Conservation (phyloP, 257 asterid species). For the Rubia yunnanensis region DNA sequence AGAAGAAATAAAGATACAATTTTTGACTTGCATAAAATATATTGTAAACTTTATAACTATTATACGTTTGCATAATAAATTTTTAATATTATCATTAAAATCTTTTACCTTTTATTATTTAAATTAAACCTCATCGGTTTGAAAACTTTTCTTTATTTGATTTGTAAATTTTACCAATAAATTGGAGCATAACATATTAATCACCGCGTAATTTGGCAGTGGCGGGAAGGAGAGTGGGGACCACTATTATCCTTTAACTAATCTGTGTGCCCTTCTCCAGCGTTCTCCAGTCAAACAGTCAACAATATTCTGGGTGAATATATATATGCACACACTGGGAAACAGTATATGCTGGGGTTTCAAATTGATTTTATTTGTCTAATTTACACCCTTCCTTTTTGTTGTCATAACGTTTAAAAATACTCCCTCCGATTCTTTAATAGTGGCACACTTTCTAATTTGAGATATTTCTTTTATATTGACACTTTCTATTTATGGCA, state of each 20-base stretch:
- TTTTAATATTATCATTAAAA: no score
- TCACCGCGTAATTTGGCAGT: not conserved
- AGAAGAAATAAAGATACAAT: no score
- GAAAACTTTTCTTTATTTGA: no score
- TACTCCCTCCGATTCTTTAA: no score
- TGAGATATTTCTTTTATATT: no score
- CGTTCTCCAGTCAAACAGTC: not conserved
- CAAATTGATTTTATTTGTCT: not conserved
- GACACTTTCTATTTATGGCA: no score
- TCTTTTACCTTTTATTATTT: no score
- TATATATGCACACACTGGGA: not conserved
- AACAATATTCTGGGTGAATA: not conserved
- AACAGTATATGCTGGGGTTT: not conserved
- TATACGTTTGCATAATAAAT: no score
- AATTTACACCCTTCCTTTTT: not conserved
- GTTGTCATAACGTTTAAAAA: not conserved
- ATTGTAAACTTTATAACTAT: no score
- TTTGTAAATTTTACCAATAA: not conserved
- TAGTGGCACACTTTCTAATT: no score
- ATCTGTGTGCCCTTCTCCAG: slow-evolving; percentile 1
- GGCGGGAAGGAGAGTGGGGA: not conserved
- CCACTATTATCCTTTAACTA: not conserved
- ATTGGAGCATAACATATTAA: not conserved
- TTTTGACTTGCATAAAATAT: no score
- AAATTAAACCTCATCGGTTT: no score